phyloP scores from a whole-genome alignment of 202 grass and related monocot genomes.

The Alloteropsis angusta region DNA sequence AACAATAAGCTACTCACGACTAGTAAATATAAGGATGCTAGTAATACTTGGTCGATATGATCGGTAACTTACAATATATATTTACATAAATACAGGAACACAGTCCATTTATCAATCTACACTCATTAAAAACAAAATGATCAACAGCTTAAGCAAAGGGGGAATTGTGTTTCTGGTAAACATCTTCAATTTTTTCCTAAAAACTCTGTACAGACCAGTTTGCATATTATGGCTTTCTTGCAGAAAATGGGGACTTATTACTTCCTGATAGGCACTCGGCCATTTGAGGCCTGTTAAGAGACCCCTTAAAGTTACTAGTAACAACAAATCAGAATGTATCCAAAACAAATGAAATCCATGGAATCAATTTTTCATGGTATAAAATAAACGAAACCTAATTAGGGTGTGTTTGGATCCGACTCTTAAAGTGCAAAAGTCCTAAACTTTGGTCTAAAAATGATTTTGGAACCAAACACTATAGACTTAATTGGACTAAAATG shows the following conservation, averaged over 20 bases:
- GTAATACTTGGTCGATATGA: background rate
- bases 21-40: background rate
- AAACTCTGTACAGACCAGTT: background rate
- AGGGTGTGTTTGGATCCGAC: too few species aligned
- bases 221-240: background rate
- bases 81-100: background rate
- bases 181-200: background rate
- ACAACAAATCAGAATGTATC: background rate
- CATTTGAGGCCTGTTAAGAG: background rate
- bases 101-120: background rate
- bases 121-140: background rate
- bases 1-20: background rate
- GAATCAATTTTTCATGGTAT: background rate
- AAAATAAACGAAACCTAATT: conserved; percentile 1
- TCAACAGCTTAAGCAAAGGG: background rate
- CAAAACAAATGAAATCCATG: background rate
- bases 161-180: background rate
- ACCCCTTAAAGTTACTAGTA: background rate
- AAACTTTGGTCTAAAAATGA: too few species aligned
- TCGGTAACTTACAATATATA: background rate
- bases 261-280: background rate
- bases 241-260: background rate
- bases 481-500: too few species aligned
- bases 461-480: too few species aligned
- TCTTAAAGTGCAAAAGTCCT: too few species aligned